phyloP scores from a whole-genome alignment of 495 filamentous ascomycete genomes.

The Penicillium fimorum region DNA sequence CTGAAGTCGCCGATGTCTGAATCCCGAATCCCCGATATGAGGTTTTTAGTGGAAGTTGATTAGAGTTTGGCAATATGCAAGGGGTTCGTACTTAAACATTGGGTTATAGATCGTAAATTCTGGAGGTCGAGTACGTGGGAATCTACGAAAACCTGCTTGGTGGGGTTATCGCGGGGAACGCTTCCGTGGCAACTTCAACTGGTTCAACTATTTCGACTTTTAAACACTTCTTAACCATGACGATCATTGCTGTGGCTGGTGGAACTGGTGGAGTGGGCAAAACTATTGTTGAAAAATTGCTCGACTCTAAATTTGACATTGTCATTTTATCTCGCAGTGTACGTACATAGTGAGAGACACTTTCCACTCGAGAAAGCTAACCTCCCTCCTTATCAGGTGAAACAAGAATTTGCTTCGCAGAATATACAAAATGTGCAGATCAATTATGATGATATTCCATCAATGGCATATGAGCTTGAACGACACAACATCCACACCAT shows the following conservation, averaged over 20 bases:
- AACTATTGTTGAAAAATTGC: slow-evolving; percentile 49
- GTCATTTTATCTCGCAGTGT: slow-evolving; percentile 43
- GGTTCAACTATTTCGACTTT: not conserved
- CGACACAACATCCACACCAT: slow-evolving; percentile 49
- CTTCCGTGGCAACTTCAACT: not conserved
- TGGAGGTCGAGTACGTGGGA: not conserved
- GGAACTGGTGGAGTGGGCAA: slow-evolving; percentile 53
- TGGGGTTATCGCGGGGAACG: slow-evolving; percentile 8
- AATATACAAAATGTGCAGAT: slow-evolving; percentile 27
- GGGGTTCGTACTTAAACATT: not conserved
- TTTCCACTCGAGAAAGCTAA: slow-evolving; percentile 22
- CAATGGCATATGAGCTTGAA: slow-evolving; percentile 41
- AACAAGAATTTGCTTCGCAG: slow-evolving; percentile 9
- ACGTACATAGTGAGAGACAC: not conserved
- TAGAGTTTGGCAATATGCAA: not conserved
- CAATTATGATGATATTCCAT: slow-evolving; percentile 43
- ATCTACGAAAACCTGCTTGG: not conserved
- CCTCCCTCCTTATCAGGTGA: slow-evolving; percentile 2
- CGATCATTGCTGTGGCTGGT: slow-evolving; percentile 52
- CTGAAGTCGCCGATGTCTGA: slow-evolving; percentile 22
- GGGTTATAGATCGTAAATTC: not conserved
- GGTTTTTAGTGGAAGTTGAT: not conserved
- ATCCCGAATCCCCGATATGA: slow-evolving; percentile 32
- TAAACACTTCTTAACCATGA: slow-evolving; percentile 23
- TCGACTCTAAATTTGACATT: slow-evolving; percentile 38